A percentile compares a stretch with the other conserved stretches of the same genome.
Evolutionary conservation across 805 yeast genomes (phyloP).

Genomic region (Myxozyma melibiosi): DNA sequence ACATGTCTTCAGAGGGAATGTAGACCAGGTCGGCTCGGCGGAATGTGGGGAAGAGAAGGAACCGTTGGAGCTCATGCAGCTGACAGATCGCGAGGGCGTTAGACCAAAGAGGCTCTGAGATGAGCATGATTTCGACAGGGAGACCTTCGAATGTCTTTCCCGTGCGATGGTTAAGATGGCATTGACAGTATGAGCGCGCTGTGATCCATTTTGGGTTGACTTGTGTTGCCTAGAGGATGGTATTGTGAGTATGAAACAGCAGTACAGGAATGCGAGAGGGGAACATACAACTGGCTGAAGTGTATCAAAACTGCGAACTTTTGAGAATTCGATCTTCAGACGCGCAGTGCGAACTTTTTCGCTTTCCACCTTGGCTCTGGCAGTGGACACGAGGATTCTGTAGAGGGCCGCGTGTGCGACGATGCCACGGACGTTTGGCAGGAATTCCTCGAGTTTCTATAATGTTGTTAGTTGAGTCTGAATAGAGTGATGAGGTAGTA

Average conservation of each 20-base stretch:
- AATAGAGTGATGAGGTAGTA: background rate
- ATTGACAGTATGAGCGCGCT: conserved; percentile 31
- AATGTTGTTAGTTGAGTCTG: background rate
- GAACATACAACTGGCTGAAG: conserved; percentile 31
- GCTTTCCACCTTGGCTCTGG: conserved; percentile 33
- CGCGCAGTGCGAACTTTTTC: conserved; percentile 29
- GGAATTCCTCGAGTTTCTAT: conserved; percentile 32
- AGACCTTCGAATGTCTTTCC: conserved; percentile 30
- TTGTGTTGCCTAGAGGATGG: conserved; percentile 14
- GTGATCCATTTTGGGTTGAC: conserved; percentile 21
- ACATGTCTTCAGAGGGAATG: background rate
- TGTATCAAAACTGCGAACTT: conserved; percentile 29
- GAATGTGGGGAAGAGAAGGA: conserved; percentile 29
- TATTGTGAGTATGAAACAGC: too few species aligned
- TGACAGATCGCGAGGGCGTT: conserved; percentile 32
- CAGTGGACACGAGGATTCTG: conserved; percentile 27
- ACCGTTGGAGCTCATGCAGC: conserved; percentile 29
- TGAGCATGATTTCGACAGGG: conserved; percentile 29
- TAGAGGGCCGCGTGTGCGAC: conserved; percentile 26
- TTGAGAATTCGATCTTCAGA: conserved; percentile 25
- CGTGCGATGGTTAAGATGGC: conserved; percentile 26
- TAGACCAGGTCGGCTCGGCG: conserved; percentile 29
- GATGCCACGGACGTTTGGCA: conserved; percentile 30
- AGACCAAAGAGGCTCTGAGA: conserved; percentile 24
- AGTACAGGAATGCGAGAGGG: background rate